These are phyloP conservation scores for Eucommia ulmoides DNA, from an alignment of 257 asterid genomes.

Conservation along the genomic window DNA sequence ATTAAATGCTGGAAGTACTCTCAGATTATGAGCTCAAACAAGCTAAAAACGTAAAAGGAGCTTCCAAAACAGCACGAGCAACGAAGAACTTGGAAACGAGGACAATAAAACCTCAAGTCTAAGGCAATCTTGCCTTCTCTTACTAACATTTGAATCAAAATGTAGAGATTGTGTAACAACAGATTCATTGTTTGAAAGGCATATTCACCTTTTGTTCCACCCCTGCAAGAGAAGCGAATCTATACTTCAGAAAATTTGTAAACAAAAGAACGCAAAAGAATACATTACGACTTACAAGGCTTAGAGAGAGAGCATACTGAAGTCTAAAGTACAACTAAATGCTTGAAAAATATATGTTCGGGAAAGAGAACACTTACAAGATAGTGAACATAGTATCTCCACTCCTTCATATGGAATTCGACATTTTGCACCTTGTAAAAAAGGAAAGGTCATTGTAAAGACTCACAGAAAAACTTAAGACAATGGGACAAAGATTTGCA, in stretches of 20 bases:
- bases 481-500: no score
- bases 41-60: neutral
- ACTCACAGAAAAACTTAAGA: no score
- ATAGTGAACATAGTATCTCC: slow-evolving; percentile 64
- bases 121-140: neutral
- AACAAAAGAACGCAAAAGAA: no score
- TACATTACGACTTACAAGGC: no score
- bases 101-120: neutral
- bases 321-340: no score
- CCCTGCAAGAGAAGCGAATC: slow-evolving; percentile 70
- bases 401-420: slow-evolving; percentile 22
- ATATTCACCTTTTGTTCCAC: slow-evolving; percentile 67
- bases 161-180: slow-evolving; percentile 1
- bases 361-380: slow-evolving; percentile 29
- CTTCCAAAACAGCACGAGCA: neutral
- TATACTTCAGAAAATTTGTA: no score
- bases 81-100: neutral
- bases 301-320: no score
- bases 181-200: neutral
- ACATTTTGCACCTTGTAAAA: slow-evolving; percentile 30
- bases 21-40: no score
- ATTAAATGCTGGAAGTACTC: no score
- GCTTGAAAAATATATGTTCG: neutral
- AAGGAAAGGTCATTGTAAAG: no score
- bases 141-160: neutral